Percentiles rank a stretch among this genome's conserved stretches.
phyloP scores from a whole-genome alignment of 805 yeast genomes.

The Candida sanyiensis region DNA sequence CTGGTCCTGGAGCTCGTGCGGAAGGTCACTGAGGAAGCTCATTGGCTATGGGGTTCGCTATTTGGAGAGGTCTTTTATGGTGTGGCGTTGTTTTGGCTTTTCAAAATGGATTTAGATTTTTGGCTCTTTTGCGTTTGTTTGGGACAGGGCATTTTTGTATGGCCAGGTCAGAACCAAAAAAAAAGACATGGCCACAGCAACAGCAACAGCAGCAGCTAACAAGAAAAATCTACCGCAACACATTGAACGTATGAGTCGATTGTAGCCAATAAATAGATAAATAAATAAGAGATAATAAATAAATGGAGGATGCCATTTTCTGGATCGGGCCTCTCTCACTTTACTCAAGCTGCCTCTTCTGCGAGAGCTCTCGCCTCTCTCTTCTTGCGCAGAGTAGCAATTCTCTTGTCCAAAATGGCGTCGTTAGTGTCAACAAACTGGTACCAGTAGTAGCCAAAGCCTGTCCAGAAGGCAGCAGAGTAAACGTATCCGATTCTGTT shows the following conservation, averaged over 20 bases:
- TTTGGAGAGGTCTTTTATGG: background rate
- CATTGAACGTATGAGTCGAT: background rate
- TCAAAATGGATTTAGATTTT: background rate
- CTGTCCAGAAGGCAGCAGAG: conserved; percentile 41
- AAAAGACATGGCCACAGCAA: too few relatives aligned
- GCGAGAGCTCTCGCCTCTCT: conserved; percentile 26
- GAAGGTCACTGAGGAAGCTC: conserved; percentile 9
- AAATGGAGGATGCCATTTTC: background rate
- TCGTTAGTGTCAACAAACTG: conserved; percentile 35
- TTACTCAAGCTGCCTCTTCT: conserved; percentile 2
- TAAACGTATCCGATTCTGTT: conserved; percentile 37
- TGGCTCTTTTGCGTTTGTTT: background rate
- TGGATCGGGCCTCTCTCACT: background rate
- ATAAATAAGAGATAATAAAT: conserved; percentile 1
- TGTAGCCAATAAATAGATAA: conserved; percentile 7
- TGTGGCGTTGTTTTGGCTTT: background rate
- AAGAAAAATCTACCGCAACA: too few relatives aligned
- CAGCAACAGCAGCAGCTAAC: too few relatives aligned
- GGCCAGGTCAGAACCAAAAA: background rate
- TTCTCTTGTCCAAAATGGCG: conserved; percentile 32
- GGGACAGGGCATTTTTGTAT: background rate
- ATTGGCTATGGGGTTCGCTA: background rate
- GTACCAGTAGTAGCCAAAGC: conserved; percentile 35
- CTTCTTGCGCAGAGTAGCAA: conserved; percentile 31
- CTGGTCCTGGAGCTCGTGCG: conserved; percentile 7